Evolutionary conservation across 495 filamentous ascomycete genomes (phyloP), one percentile per base, ranked within the genome.

Genomic region (Neurospora tetraspora): DNA sequence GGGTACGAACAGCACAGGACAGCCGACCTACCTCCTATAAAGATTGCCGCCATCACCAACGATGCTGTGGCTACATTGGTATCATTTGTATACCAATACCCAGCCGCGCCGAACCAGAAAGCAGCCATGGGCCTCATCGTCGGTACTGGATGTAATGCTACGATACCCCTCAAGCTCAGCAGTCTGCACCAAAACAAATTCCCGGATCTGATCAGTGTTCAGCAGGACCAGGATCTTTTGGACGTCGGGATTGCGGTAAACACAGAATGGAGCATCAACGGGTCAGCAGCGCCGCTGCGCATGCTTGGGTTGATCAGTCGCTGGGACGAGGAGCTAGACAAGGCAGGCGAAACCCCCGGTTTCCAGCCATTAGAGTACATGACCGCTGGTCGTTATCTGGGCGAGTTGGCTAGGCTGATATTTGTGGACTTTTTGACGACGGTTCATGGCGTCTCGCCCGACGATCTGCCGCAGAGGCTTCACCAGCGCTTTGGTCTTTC

Each of bases 311-410:
- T 93, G 31, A 87, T 90, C 59, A 94, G 88, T 11, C 86, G 85
- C 69, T 95, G 92, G 92, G 93, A 96, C 76, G 73, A 79, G 3
- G 80, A 85, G 71, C 83, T 96, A 16, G 91, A 94, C 73, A 75
- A 74, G 10, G 87, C 87, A 12, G 89, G 89, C 77, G 88, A 92
- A 76, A 86, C 86, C 1, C 92, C 93, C 0, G 93, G 92, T 0
- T 95, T 95, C 76, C 92, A 94, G 77, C 93, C 93, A 1, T 90
- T 95, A 71, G 93, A 96, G 80, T 94, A 94, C 79, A 93, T 96
- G 91, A 94, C 92, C 1, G 88, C 91, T 20, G 93, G 93, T 1
- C 86, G 92, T 20, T 96, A 96, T 77, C 85, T 96, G 18, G 93
- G 93, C 65, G 93, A 95, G 83, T 85, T 96, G n/a, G 90, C 89